phyloP scores from a whole-genome alignment of 805 yeast species.

The Saccharomycopsis sp. region DNA sequence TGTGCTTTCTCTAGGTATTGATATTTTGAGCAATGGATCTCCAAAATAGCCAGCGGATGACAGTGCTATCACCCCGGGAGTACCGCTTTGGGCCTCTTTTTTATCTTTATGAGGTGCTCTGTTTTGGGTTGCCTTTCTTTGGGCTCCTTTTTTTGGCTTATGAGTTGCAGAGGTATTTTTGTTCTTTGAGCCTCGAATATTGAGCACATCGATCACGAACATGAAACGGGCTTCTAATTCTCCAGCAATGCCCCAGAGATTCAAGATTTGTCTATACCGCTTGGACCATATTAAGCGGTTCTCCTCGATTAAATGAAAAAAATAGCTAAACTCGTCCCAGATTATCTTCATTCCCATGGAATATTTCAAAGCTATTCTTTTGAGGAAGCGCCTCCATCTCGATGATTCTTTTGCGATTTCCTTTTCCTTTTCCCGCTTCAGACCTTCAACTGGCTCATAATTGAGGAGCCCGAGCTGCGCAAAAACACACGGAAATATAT shows the following conservation, averaged over 20 bases:
- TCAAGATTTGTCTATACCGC: constrained; percentile 8
- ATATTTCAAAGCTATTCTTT: constrained; percentile 10
- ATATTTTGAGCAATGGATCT: neutral
- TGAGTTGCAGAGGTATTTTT: neutral
- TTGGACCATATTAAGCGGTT: neutral
- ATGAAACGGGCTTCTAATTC: constrained; percentile 5
- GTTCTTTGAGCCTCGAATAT: neutral
- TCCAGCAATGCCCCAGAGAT: constrained; percentile 10
- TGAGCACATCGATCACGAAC: neutral
- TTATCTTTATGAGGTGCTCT: neutral
- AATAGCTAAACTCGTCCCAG: neutral
- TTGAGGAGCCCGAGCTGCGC: constrained; percentile 17
- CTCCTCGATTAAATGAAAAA: neutral
- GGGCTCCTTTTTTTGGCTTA: neutral
- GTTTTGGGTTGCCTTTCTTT: neutral
- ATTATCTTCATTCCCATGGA: constrained; percentile 13
- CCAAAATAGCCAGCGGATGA: neutral
- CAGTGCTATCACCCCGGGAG: neutral
- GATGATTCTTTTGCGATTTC: neutral
- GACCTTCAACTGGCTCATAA: constrained; percentile 15
- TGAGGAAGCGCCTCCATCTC: neutral
- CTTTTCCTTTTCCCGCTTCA: constrained; percentile 1
- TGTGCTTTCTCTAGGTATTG: neutral
- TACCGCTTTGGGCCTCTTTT: neutral
- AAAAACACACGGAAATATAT: constrained; percentile 20